These are phyloP conservation scores for Ogataea neopini DNA, from an alignment of 805 yeast genomes.

Conservation along the genomic window DNA sequence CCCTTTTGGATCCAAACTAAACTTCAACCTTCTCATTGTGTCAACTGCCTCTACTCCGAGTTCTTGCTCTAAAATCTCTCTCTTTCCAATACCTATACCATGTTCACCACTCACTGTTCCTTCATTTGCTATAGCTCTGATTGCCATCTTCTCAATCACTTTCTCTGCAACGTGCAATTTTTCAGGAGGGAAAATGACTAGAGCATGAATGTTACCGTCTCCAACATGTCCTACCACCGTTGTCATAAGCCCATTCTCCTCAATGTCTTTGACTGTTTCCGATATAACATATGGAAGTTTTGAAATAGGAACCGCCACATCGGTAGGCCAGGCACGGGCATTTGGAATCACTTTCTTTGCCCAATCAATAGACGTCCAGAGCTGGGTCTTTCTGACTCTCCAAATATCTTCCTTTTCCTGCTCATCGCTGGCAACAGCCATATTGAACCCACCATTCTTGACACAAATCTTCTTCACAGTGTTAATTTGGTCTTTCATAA, in stretches of 20 bases:
- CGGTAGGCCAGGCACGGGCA: constrained; percentile 66
- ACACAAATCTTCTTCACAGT: constrained; percentile 53
- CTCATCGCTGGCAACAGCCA: constrained; percentile 58
- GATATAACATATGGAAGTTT: constrained; percentile 59
- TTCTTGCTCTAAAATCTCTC: constrained; percentile 59
- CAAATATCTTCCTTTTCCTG: constrained; percentile 67
- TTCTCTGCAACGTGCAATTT: constrained; percentile 46
- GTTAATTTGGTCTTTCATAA: constrained; percentile 43
- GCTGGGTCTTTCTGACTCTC: constrained; percentile 71
- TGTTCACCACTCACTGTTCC: constrained; percentile 88
- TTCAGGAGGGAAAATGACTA: constrained; percentile 56
- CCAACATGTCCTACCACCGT: constrained; percentile 78
- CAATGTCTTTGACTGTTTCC: constrained; percentile 62
- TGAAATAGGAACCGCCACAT: constrained; percentile 80
- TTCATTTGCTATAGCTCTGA: constrained; percentile 63
- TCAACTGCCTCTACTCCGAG: constrained; percentile 66
- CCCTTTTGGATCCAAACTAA: constrained; percentile 71
- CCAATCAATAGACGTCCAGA: constrained; percentile 66
- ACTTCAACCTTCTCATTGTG: constrained; percentile 68
- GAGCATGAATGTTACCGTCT: constrained; percentile 78
- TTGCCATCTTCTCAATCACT: constrained; percentile 61
- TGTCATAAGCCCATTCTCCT: constrained; percentile 48
- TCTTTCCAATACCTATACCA: constrained; percentile 80
- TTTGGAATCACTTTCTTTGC: constrained; percentile 49
- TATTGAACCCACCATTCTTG: constrained; percentile 50